phyloP scores from a whole-genome alignment of 768 basidiomycete genomes.

The Austroboletus festivus region DNA sequence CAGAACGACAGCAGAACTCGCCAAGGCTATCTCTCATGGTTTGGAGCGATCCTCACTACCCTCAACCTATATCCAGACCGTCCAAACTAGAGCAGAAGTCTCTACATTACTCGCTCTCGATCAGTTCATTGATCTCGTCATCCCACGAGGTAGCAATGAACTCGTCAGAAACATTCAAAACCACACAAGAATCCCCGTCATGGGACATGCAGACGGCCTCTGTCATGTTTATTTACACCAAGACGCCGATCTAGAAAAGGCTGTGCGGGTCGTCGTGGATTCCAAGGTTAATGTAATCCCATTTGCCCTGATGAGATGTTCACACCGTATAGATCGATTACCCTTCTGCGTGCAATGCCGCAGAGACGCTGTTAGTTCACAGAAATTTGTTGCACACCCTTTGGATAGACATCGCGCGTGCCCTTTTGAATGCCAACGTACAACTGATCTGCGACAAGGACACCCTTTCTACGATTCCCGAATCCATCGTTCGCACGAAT shows the following conservation, averaged over 20 bases:
- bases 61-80: constrained; percentile 80
- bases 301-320: background rate
- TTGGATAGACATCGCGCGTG: constrained; percentile 78
- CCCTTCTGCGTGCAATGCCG: constrained; percentile 93
- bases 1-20: constrained; percentile 71
- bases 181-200: constrained; percentile 89
- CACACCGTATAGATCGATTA: constrained; percentile 67
- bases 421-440: constrained; percentile 68
- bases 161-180: constrained; percentile 89
- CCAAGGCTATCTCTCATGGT: constrained; percentile 75
- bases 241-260: constrained; percentile 73
- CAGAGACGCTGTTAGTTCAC: constrained; percentile 88
- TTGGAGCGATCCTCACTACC: constrained; percentile 73
- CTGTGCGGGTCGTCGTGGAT: constrained; percentile 78
- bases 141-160: constrained; percentile 90
- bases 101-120: constrained; percentile 83
- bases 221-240: constrained; percentile 90
- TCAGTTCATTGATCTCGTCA: constrained; percentile 93
- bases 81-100: constrained; percentile 90
- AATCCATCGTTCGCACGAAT: constrained; percentile 34
- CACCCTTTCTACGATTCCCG: constrained; percentile 56
- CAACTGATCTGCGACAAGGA: constrained; percentile 74
- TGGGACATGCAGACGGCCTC: constrained; percentile 98
- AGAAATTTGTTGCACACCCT: constrained; percentile 62
- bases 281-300: constrained; percentile 64